These are phyloP conservation scores for Liriodendron chinense DNA, from an alignment of 164 flowering plant genomes.

Conservation along the genomic window DNA sequence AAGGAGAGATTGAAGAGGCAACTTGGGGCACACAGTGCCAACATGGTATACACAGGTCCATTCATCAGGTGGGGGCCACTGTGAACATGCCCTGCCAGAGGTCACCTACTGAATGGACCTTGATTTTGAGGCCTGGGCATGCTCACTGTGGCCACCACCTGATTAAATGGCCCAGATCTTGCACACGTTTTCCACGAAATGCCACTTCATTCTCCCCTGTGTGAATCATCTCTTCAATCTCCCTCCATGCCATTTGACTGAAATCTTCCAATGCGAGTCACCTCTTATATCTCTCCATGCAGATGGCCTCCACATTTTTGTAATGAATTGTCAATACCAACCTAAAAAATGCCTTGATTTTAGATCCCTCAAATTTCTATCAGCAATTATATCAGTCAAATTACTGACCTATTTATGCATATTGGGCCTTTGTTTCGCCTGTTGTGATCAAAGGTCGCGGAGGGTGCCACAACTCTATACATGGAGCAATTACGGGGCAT, in stretches of 20 bases:
- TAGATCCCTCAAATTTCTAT: not conserved
- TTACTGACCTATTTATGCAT: not conserved
- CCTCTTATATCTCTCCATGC: not conserved
- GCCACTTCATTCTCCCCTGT: not conserved
- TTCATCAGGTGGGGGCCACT: no score
- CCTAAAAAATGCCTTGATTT: not conserved
- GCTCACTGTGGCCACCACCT: no score
- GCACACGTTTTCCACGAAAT: not conserved
- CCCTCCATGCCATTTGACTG: not conserved
- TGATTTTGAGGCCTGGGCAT: no score
- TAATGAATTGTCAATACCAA: not conserved
- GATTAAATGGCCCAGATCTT: no score
- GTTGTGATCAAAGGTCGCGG: conserved; percentile 66
- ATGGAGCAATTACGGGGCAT: conserved; percentile 92
- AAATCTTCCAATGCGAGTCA: not conserved
- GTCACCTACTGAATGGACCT: no score
- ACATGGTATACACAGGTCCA: no score
- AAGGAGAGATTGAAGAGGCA: no score
- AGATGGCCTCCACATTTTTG: not conserved
- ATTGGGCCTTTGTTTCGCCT: not conserved
- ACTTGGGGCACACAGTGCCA: no score
- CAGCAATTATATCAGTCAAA: not conserved
- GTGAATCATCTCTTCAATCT: not conserved
- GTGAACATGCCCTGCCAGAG: not conserved
- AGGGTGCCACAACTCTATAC: conserved; percentile 92